Base-by-base conservation (phyloP, 2,329 filamentous ascomycete genomes). In the Blumeria hordei region DNA sequence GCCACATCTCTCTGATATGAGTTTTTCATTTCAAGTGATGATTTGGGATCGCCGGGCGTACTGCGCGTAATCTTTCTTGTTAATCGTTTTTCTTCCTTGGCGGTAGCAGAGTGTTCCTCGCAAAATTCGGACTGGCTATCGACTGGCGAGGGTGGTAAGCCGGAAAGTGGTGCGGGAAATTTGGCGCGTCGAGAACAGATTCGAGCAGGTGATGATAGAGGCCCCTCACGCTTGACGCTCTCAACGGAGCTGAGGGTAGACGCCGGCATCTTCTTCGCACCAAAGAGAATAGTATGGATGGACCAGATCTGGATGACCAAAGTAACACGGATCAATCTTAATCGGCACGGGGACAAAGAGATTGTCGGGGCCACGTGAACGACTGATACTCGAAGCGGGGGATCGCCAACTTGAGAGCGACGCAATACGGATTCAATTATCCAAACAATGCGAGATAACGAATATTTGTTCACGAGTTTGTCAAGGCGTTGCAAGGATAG, bases 61-160 rank as follows among this genome's bases (percentile, higher is more conserved):
- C 62, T 63, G 9, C 64, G 62, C 55, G 60, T 58, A 47, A 65
- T 58, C 28, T 59, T 50, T 57, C 60, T 62, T 21, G 60, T 64
- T 32, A 64, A 56, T 28, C 59, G 58, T 11, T 56, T 52, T 12
- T 59, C 59, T 54, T 64, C 61, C 37, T 54, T 59, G 1, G 55
- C 55, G 33, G 54, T 56, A 2, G 56, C 55, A 16, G 57, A 56
- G 28, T 58, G 56, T 53, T 41, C 39, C 11, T 60, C 57, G 53
- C 56, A 58, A 56, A 60, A 60, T 14, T 41, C 52, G 33, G 52
- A 44, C 18, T 60, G 59, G 58, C 61, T 62, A 41, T 62, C 59
- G 9, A 58, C 59, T 28, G 62, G 62, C 12, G 62, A 63, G 10
- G 62, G 62, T 44, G 62, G 62, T n/a, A 63, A 49, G n/a, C 57